Base-by-base conservation (phyloP, 2,329 filamentous ascomycete species). In the Neonectria sp. region DNA sequence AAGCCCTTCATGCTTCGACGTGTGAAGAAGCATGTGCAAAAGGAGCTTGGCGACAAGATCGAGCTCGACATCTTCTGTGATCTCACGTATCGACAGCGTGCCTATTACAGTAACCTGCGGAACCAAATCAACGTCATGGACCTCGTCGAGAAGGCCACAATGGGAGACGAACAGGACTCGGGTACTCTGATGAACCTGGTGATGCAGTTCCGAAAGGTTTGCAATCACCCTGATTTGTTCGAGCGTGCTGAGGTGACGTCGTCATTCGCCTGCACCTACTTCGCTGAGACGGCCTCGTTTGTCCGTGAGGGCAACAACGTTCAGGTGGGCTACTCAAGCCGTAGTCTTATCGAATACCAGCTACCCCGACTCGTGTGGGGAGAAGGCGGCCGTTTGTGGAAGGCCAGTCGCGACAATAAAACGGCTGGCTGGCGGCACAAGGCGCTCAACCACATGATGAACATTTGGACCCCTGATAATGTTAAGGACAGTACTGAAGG, bases 141-240 rank as follows among this genome's bases (percentile, higher is more conserved):
- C 79, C 90, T 99, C 21, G 97, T 99, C 62, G 96, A 99, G 81
- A 98, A 98, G 87, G 95, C 94, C 2, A 95, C 95, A 2, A 89
- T 96, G 73, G 96, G 96, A 40, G 95, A 98, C 75, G 96, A 98
- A 56, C 92, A 95, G 75, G 96, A 98, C 78, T 97, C 94, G 40
- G 95, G 95, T 46, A 98, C 95, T 1, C 83, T 99, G 76, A 98
- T 99, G 96, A 99, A 99, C 81, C 86, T 99, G 71, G 96, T 99
- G 70, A 99, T 99, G 96, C 96, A 99, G 82, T 99, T 99, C 89
- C 91, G 96, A 75, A 99, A 99, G 83, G 96, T 99, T 64, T 99
- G 96, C 85, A 99, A 99, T 78, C 96, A 99, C 79, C 96, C 96
- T 0, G 96, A 99, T 82, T 83, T 99, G 37, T 99, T 99, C 74